These are phyloP conservation scores for Penicillium coprophilum DNA, from an alignment of 495 filamentous ascomycete genomes.

Conservation along the genomic window DNA sequence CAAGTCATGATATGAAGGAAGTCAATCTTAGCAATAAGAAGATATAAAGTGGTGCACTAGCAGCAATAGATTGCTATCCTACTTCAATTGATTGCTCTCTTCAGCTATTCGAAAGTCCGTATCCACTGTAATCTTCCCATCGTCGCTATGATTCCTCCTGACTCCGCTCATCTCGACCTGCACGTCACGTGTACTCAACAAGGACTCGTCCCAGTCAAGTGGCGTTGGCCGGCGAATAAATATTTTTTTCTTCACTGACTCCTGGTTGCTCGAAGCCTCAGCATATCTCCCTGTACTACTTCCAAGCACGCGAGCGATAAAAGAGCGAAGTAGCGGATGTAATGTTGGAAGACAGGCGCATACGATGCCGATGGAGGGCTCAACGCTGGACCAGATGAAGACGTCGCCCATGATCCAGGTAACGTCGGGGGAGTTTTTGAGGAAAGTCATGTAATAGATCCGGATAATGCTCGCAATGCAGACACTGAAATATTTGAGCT, in stretches of 20 bases:
- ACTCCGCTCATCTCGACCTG: not conserved
- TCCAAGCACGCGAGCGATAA: not conserved
- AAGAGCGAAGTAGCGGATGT: not conserved
- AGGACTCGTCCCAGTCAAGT: not conserved
- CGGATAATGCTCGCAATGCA: not conserved
- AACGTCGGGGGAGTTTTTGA: not conserved
- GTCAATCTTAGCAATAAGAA: too few species aligned
- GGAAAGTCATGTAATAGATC: not conserved
- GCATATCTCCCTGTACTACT: not conserved
- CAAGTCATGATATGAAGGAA: too few species aligned
- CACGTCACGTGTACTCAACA: not conserved
- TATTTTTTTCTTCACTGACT: not conserved
- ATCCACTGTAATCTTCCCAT: not conserved
- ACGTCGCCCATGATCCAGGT: not conserved
- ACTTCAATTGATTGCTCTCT: not conserved
- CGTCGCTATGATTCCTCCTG: not conserved
- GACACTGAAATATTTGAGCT: not conserved
- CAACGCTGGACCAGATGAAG: not conserved
- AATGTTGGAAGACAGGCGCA: not conserved
- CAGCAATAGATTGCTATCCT: not conserved
- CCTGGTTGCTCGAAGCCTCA: not conserved
- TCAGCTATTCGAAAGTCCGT: not conserved
- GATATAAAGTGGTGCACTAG: too few species aligned
- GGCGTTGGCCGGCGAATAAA: not conserved
- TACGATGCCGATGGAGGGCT: conserved; percentile 10